These are phyloP conservation scores for Akanthomyces dipterigenus DNA, from an alignment of 2,329 filamentous ascomycete genomes.

Conservation along the genomic window DNA sequence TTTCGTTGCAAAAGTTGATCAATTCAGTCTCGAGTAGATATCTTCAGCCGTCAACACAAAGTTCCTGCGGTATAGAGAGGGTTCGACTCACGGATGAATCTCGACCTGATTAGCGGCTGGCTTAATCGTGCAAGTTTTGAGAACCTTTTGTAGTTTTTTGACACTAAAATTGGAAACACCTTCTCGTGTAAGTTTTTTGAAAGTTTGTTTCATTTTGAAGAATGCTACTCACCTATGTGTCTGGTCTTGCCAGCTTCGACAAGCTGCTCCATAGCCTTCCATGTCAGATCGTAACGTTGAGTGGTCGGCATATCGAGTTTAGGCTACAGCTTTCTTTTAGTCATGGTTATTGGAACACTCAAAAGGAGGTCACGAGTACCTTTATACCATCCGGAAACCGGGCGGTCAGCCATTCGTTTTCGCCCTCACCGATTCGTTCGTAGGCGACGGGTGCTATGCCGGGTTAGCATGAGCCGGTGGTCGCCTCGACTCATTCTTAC, in stretches of 20 bases:
- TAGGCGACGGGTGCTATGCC: conserved; percentile 2
- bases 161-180: conserved; percentile 16
- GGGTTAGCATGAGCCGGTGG: neutral
- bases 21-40: conserved; percentile 13
- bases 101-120: conserved; percentile 15
- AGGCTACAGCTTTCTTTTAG: neutral
- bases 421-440: neutral
- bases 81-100: conserved; percentile 10
- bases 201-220: neutral
- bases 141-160: conserved; percentile 11
- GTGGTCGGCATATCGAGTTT: neutral
- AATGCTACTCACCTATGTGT: neutral
- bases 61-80: neutral
- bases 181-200: neutral
- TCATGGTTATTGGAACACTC: no score
- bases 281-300: neutral
- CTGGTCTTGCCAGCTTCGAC: conserved; percentile 3
- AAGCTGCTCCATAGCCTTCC: conserved; percentile 7
- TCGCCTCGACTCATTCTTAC: neutral
- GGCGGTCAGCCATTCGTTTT: neutral
- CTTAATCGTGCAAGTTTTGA: conserved; percentile 9
- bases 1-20: conserved; percentile 3
- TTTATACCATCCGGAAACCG: neutral
- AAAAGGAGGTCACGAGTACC: neutral
- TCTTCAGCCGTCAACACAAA: neutral